Evolutionary conservation across 2,329 filamentous ascomycete genomes (phyloP).

Genomic region (Penicillium sp.): DNA sequence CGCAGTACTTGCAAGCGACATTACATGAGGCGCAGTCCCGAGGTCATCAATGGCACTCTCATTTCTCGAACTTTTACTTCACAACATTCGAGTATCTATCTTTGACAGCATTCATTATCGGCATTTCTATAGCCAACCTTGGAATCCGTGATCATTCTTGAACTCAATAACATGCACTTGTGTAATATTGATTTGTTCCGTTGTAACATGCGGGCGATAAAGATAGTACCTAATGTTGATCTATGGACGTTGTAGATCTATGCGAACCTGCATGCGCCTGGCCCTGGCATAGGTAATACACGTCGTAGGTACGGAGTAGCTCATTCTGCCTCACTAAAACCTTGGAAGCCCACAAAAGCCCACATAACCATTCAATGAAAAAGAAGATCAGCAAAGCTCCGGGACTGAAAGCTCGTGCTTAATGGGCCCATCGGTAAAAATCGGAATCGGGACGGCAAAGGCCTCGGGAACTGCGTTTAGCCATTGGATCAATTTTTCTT

Average conservation of each 20-base stretch:
- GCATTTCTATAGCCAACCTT: not conserved
- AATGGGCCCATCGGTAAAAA: constrained; percentile 20
- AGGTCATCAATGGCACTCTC: not conserved
- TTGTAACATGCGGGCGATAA: too few species aligned
- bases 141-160: too few species aligned
- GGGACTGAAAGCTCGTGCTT: not conserved
- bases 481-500: not conserved
- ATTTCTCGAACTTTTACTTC: not conserved
- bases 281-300: too few species aligned
- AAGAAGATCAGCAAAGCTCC: not conserved
- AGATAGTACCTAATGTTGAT: too few species aligned
- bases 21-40: constrained; percentile 1
- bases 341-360: not conserved
- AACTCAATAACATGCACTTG: too few species aligned
- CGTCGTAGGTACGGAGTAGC: not conserved
- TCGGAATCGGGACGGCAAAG: constrained; percentile 14
- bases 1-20: not conserved
- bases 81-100: not conserved
- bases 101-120: not conserved
- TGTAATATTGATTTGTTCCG: too few species aligned
- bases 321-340: not conserved
- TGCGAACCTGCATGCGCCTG: too few species aligned
- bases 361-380: not conserved
- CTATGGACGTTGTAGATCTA: too few species aligned
- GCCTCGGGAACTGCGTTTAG: constrained; percentile 11